Evolutionary conservation across 2,329 filamentous ascomycete genomes (phyloP), one percentile per base, ranked within the genome.

Genomic region (Hypoxylon sp.): DNA sequence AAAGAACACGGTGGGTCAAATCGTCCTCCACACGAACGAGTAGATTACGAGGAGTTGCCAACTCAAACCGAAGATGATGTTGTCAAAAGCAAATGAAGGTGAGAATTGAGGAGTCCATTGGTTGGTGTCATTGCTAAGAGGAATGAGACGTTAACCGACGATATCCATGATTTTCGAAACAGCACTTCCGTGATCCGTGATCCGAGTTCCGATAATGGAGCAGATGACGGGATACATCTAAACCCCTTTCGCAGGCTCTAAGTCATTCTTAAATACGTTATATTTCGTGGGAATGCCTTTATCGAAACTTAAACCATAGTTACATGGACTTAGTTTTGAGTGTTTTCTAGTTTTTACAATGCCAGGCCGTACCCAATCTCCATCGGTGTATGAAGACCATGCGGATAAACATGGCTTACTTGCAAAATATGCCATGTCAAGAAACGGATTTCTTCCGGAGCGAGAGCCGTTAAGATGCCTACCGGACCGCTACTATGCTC

Each of bases 361-460:
- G 67, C 58, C 57, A 16, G 55, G 61, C 25, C 64, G 46, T 47
- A 67, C 43, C 45, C 50, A 54, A 23, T 5, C 55, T 45, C 30
- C 27, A 2, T 39, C 32, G 6, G 43, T 50, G 21, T 12, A 32
- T 14, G 19, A 37, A 14, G 39, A 25, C 4, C 8, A 11, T 39
- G 19, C 32, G 27, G 29, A 32, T 19, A 43, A 46, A 25, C 5
- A 47, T 21, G 25, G 32, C 6, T 46, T 63, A 2, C 81, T 83
- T 23, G 79, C 82, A 63, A 82, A 87, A 73, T 88, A 88, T 75
- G 84, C 83, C 58, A 77, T 85, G 73, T 82, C 85, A 7, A 70
- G 74, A 25, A 75, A 84, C 76, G 90, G 89, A 47, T 92, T 92
- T 76, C 84, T 92, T 32, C 88, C 90, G 0, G 77, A 84, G 32